Conservation (phyloP, 495 filamentous ascomycete species). For the Hyaloscypha finlandica region DNA sequence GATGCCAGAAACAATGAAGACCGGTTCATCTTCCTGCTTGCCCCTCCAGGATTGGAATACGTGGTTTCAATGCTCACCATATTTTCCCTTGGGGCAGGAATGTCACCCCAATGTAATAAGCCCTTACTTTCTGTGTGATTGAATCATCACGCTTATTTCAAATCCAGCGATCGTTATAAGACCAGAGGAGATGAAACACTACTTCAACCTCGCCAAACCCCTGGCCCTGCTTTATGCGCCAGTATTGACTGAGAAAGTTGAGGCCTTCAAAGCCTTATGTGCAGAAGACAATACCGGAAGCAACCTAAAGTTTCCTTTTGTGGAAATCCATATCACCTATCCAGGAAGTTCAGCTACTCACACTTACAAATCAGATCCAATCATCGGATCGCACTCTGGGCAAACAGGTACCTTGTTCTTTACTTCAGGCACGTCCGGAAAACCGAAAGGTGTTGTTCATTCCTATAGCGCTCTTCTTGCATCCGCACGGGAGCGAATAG, state of each 20-base stretch:
- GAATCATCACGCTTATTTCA: conserved; percentile 13
- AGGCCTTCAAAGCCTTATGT: conserved; percentile 14
- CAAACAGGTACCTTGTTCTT: conserved; percentile 21
- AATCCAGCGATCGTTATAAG: conserved; percentile 21
- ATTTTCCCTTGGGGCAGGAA: conserved; percentile 20
- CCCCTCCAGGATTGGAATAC: conserved; percentile 26
- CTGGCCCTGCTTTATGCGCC: conserved; percentile 20
- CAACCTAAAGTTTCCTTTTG: conserved; percentile 8
- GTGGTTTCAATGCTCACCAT: conserved; percentile 26
- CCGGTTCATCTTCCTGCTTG: conserved; percentile 23
- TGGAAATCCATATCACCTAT: conserved; percentile 19
- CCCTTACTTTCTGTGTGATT: neutral
- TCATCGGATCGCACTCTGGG: neutral
- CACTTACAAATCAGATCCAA: conserved; percentile 12
- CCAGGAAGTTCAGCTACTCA: conserved; percentile 1
- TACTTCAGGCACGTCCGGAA: conserved; percentile 21
- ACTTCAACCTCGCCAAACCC: conserved; percentile 18
- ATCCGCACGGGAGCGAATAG: conserved; percentile 18
- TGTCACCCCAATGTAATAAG: conserved; percentile 21
- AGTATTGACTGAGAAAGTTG: conserved; percentile 9
- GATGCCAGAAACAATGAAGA: conserved; percentile 13
- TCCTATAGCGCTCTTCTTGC: conserved; percentile 14
- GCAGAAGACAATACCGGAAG: neutral
- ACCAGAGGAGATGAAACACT: conserved; percentile 22
- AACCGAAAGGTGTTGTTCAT: conserved; percentile 23